Base-by-base conservation (phyloP, 2,329 filamentous ascomycete genomes). In the Escovopsis weberi region DNA sequence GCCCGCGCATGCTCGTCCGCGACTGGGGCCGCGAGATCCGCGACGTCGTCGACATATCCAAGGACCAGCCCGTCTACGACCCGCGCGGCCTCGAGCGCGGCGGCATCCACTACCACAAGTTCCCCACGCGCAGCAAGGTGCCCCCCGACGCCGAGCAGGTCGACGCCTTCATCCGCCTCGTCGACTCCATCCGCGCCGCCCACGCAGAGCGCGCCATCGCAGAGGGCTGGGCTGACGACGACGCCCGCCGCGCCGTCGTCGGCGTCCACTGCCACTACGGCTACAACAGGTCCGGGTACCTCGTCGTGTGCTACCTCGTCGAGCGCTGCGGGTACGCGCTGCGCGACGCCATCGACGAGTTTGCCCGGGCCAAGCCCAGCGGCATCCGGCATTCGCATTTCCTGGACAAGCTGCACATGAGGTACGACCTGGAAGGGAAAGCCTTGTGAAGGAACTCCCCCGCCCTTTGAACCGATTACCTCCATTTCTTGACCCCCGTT, bases 201-300 rank as follows among this genome's bases (percentile, higher is more conserved):
- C 75, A 80, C 46, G 37, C 44, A 2, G 53, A 59, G 44, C 56
- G 57, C 33, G 53, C 55, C 7, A 41, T 33, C 3, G 63, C 59
- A 44, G 66, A 63, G 18, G 63, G 67, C 2, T 65, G 59, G 50
- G 57, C 62, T 6, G 28, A 32, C 4, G 53, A 65, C 1, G 53
- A 65, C 1, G 62, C 65, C 1, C 52, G 52, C 7, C 46, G 55
- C 36, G 56, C 53, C n/a, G 65, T 80, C 39, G 74, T 94, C 41
- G 88, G 82, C 2, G 85, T 94, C 0, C 89, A 96, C 58, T 96
- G 89, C 54, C 89, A 96, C 55, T 95, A 95, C 53, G 89, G 89
- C 0, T 95, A 93, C 65, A 95, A 96, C 58, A 75, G 88, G 19
- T 95, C 89, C 0, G 89, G 89, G 0, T 94, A 89, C 59, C 84